Evolutionary conservation across 2,329 filamentous ascomycete species (phyloP).

Genomic region (Aspergillus sp.): DNA sequence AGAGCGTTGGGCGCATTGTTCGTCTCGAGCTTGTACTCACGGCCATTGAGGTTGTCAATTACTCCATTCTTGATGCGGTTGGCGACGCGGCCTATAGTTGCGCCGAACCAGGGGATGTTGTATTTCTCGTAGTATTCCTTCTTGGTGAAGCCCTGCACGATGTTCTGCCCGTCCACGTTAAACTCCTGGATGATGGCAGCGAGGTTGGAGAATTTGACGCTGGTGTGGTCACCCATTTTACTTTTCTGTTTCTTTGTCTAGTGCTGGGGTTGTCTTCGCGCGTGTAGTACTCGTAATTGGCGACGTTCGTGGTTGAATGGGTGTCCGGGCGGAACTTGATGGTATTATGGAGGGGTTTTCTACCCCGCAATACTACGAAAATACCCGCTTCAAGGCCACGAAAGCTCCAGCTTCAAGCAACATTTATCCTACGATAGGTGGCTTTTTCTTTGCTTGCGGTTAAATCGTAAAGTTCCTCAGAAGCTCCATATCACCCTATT

Average conservation of each 20-base stretch:
- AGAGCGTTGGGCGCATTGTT: conserved; percentile 79
- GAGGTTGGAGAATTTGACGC: conserved; percentile 43
- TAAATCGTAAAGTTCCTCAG: conserved; percentile 3
- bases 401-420: neutral
- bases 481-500: neutral
- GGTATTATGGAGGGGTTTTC: conserved; percentile 1
- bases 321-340: neutral
- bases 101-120: conserved; percentile 82
- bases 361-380: conserved; percentile 4
- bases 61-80: conserved; percentile 76
- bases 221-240: conserved; percentile 13
- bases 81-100: conserved; percentile 81
- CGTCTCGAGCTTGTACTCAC: conserved; percentile 66
- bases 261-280: neutral
- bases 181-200: conserved; percentile 65
- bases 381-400: neutral
- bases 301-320: neutral
- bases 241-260: neutral
- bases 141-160: conserved; percentile 81
- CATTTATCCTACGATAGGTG: conserved; percentile 5
- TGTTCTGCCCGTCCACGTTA: conserved; percentile 74
- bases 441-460: conserved; percentile 1
- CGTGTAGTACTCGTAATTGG: neutral
- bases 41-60: conserved; percentile 70
- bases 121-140: conserved; percentile 72